Conservation (phyloP, 2,329 filamentous ascomycete species). For the Pseudopithomyces chartarum region DNA sequence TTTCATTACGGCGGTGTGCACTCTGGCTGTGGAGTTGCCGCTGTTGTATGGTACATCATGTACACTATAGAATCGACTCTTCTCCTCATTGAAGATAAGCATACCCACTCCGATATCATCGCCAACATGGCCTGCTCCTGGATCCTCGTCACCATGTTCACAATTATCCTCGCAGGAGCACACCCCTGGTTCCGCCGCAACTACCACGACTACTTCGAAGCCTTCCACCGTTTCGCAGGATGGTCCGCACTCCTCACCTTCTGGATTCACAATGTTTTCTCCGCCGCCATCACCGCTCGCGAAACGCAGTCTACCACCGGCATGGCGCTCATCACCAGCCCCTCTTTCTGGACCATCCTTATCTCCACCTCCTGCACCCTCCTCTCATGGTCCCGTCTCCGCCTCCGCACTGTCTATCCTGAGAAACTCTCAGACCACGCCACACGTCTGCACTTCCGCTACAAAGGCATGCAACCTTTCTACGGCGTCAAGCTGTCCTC, state of each 20-base stretch:
- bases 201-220: slow-evolving; percentile 3
- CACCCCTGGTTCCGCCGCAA: background rate
- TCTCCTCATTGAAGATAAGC: background rate
- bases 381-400: background rate
- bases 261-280: slow-evolving; percentile 3
- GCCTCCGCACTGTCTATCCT: background rate
- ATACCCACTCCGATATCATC: background rate
- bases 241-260: background rate
- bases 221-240: background rate
- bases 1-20: slow-evolving; percentile 2
- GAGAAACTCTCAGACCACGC: slow-evolving; percentile 1
- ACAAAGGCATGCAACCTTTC: background rate
- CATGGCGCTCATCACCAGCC: background rate
- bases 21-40: background rate
- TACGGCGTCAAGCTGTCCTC: background rate
- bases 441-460: background rate
- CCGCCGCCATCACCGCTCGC: background rate
- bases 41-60: slow-evolving; percentile 4
- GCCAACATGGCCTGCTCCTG: slow-evolving; percentile 1
- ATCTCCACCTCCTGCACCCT: background rate
- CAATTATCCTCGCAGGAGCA: background rate
- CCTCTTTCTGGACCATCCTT: background rate
- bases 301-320: background rate
- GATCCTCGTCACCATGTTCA: slow-evolving; percentile 2
- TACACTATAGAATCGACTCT: background rate